Base-by-base conservation (phyloP, 768 basidiomycete species). In the Nidularia sp. region DNA sequence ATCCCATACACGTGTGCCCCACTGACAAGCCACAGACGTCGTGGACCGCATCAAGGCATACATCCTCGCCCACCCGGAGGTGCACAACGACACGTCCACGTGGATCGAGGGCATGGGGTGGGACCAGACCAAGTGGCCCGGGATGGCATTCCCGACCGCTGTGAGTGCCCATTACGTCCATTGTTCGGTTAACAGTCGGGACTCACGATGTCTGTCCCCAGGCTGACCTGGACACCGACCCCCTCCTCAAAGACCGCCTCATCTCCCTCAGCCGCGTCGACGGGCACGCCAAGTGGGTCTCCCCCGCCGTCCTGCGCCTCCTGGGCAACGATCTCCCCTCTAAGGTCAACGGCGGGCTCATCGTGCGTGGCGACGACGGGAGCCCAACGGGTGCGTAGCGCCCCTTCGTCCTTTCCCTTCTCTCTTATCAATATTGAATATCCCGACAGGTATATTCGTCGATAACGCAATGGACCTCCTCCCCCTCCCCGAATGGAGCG, bases 71-170 rank as follows among this genome's bases (percentile, higher is more conserved):
- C 80, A 83, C 49, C 81, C 87, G 0, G 81, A 83, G 36, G 63
- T 86, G 5, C 63, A 70, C 1, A 62, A 75, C 2, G 78, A 89
- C 60, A 71, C 68, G 2, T 69, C 75, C 2, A 70, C 62, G 4
- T 97, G 92, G 91, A 80, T 97, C 41, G 73, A 85, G 58, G 94
- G 93, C 8, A 80, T 88, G 73, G 95, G 95, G 4, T 98, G 95
- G 94, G 91, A 98, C 61, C 93, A 98, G 67, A 96, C 88, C 1
- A 76, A 79, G 52, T 92, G 89, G 89, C 56, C 75, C 5, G 75
- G 71, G 8, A 65, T 72, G 6, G 62, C 73, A 22, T 94, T 92
- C 56, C 93, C 93, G 2, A 83, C 78, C 33, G 85, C 89, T 1
- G 92, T 90, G 59, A 29, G 77, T 62, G 9, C 32, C 8, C 13